Percentiles rank a stretch among this genome's conserved stretches.
Evolutionary conservation across 805 yeast species (phyloP).

Genomic region (Candida ficus): DNA sequence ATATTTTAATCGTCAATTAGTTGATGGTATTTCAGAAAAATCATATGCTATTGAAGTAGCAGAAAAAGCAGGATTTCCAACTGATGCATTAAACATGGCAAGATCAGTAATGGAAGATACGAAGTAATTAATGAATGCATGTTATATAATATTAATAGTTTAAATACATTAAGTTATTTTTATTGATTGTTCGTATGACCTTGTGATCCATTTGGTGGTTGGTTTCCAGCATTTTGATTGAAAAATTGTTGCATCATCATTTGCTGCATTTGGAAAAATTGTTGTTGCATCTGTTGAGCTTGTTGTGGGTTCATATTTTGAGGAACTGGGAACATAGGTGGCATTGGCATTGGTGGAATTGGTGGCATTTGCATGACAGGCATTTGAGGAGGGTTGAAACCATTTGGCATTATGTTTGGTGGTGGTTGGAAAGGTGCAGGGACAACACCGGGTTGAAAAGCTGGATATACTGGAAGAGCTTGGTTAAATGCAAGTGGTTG

Average conservation of each 20-base stretch:
- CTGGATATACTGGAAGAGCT: background rate
- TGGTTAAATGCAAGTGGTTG: background rate
- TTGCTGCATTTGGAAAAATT: slow-evolving; percentile 25
- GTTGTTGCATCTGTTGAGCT: slow-evolving; percentile 26
- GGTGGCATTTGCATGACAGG: slow-evolving; percentile 19
- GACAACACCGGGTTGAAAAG: background rate
- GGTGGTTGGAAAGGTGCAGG: slow-evolving; percentile 18
- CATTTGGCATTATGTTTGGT: slow-evolving; percentile 9
- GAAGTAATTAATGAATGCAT: background rate
- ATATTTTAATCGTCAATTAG: slow-evolving; percentile 79
- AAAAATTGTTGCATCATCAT: slow-evolving; percentile 25
- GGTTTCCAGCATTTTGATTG: slow-evolving; percentile 4
- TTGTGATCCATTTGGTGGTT: slow-evolving; percentile 25
- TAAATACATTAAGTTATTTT: background rate
- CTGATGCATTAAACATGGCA: slow-evolving; percentile 83
- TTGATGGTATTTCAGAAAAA: slow-evolving; percentile 86
- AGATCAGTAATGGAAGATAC: slow-evolving; percentile 44
- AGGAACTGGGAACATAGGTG: slow-evolving; percentile 23
- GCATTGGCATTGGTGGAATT: slow-evolving; percentile 10
- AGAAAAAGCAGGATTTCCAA: slow-evolving; percentile 86
- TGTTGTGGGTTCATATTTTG: slow-evolving; percentile 20
- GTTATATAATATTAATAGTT: background rate
- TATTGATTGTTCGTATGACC: slow-evolving; percentile 2
- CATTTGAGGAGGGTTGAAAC: slow-evolving; percentile 11
- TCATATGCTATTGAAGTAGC: slow-evolving; percentile 98